Evolutionary conservation across 441 rosid species (phyloP).

Genomic region (Macaranga tanarius): DNA sequence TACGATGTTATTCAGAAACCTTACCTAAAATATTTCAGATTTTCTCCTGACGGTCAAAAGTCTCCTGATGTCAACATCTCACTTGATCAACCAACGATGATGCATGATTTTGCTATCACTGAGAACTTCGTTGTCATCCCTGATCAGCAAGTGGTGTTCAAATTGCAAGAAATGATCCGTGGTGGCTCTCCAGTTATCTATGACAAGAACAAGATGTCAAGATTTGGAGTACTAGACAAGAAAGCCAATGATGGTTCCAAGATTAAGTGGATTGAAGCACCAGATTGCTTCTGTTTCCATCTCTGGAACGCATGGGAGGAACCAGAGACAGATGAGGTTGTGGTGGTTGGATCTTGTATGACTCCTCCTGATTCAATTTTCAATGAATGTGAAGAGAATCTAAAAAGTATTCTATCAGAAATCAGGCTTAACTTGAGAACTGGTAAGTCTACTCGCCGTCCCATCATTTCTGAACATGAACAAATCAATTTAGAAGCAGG

Average conservation of each 20-base stretch:
- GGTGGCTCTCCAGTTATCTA: slow-evolving; percentile 88
- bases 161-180: slow-evolving; percentile 62
- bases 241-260: slow-evolving; percentile 40
- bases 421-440: slow-evolving; percentile 67
- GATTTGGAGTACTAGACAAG: slow-evolving; percentile 67
- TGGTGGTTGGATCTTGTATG: slow-evolving; percentile 88
- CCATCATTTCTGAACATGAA: slow-evolving; percentile 43
- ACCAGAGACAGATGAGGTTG: slow-evolving; percentile 62
- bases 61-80: slow-evolving; percentile 65
- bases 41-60: slow-evolving; percentile 51
- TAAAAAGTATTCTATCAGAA: slow-evolving; percentile 69
- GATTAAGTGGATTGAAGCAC: slow-evolving; percentile 59
- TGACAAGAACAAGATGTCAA: slow-evolving; percentile 55
- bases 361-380: slow-evolving; percentile 84
- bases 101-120: slow-evolving; percentile 82
- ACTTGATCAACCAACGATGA: slow-evolving; percentile 65
- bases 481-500: slow-evolving; percentile 79
- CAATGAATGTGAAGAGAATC: slow-evolving; percentile 71
- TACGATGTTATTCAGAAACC: slow-evolving; percentile 71
- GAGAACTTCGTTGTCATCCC: slow-evolving; percentile 75
- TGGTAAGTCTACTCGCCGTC: slow-evolving; percentile 61
- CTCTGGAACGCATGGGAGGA: slow-evolving; percentile 97
- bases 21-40: slow-evolving; percentile 58
- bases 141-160: slow-evolving; percentile 84
- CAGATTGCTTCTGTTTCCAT: slow-evolving; percentile 76